Base-by-base conservation (phyloP, 1,284 basidiomycete genomes). In the Ceratobasidium theobromae region DNA sequence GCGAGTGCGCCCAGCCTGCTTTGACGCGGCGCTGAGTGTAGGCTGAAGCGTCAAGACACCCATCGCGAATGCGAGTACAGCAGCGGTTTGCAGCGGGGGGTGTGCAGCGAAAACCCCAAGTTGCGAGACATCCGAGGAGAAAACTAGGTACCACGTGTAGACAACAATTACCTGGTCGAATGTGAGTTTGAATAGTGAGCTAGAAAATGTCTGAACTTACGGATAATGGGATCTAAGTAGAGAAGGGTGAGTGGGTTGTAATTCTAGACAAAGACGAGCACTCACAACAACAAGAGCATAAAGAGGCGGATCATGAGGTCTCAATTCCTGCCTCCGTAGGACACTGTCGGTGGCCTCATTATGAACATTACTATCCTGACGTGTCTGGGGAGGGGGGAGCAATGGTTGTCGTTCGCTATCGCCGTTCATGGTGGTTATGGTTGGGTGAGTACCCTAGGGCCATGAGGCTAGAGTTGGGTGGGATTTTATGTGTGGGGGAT, bases 1-100 rank as follows among this genome's bases (percentile, higher is more conserved):
- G 38, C 86, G 80, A 8, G 75, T 71, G 0, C 90, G 77, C 0
- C 87, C 88, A 0, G 83, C 83, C 1, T 81, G 79, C 74, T 89
- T 91, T 30, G 84, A 84, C 70, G 76, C 80, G 0, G 86, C 83
- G 64, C 85, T 83, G 3, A 83, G 81, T 1, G 88, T 89, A 0
- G 88, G 86, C 72, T 91, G 88, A 5, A 91, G 82, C n/a, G 86
- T 88, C 69, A 87, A 68, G 53, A 89, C 82, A 8, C 68, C 68
- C 30, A 67, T 64, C 5, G 53, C 45, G 35, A 69, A 67, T n/a
- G 21, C 18, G 18, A 65, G 18, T 11, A 69, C 41, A 25, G 68
- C 68, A 27, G 60, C 25, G 11, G 66, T 67, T 58, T 69, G 68
- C 11, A 66, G 38, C 11, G 66, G 48, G 0, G 68, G 68, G 41